Percentiles rank a stretch among this genome's conserved stretches.
phyloP scores from a whole-genome alignment of 805 yeast species.

The Pichia nanzhaoensis region DNA sequence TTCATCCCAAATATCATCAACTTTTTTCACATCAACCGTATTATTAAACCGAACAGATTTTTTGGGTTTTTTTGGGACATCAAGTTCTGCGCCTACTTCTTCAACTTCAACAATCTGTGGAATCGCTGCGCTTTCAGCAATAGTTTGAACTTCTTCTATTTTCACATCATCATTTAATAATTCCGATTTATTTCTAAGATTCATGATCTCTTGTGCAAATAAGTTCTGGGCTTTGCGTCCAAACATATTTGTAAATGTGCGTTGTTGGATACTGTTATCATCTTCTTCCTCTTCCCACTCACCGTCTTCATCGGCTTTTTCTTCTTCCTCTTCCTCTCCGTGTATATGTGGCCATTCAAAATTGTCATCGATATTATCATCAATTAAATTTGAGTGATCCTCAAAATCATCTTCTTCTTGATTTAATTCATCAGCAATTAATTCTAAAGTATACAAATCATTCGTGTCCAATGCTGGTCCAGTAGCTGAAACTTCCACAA shows the following conservation, averaged over 20 bases:
- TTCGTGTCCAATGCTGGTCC: slow-evolving; percentile 34
- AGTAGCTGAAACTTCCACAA: slow-evolving; percentile 6
- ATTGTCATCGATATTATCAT: slow-evolving; percentile 13
- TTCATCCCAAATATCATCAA: slow-evolving; percentile 49
- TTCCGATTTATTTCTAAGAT: slow-evolving; percentile 23
- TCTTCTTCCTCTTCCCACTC: slow-evolving; percentile 14
- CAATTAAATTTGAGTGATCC: slow-evolving; percentile 9
- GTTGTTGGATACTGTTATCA: slow-evolving; percentile 8
- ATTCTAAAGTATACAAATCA: slow-evolving; percentile 46
- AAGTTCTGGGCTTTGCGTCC: slow-evolving; percentile 30
- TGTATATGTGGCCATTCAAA: slow-evolving; percentile 18
- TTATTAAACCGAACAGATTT: slow-evolving; percentile 52
- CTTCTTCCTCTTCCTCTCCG: slow-evolving; percentile 23
- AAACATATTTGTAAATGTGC: slow-evolving; percentile 13
- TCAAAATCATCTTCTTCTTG: slow-evolving; percentile 18
- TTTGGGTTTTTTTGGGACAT: slow-evolving; percentile 16
- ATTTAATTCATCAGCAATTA: slow-evolving; percentile 43
- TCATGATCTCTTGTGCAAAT: slow-evolving; percentile 37
- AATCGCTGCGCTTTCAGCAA: not conserved
- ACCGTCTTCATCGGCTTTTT: slow-evolving; percentile 17
- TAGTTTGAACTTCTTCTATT: not conserved
- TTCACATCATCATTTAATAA: not conserved
- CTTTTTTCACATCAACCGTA: slow-evolving; percentile 48
- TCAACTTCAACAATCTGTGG: not conserved
- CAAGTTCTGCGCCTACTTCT: not conserved